Conservation (phyloP, 331 rosid genomes). For the Quercus tomentella region DNA sequence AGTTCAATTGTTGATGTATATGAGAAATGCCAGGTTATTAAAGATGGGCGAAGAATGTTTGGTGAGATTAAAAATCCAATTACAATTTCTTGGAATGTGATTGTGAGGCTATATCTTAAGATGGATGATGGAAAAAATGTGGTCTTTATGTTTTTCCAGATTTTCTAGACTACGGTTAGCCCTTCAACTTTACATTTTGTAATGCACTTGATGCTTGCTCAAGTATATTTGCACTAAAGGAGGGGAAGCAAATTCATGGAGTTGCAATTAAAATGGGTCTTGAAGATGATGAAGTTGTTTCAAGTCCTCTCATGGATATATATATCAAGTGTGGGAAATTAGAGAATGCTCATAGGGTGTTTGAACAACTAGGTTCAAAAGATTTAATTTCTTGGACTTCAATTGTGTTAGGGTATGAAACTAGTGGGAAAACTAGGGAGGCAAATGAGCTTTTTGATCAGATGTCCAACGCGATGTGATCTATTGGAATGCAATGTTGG, state of each 20-base stretch:
- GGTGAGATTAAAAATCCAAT: conserved; percentile 51
- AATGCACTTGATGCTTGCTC: conserved; percentile 68
- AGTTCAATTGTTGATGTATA: conserved; percentile 76
- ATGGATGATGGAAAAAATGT: conserved; percentile 50
- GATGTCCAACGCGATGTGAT: conserved; percentile 73
- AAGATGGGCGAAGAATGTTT: conserved; percentile 55
- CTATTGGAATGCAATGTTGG: conserved; percentile 86
- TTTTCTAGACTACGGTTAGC: conserved; percentile 37
- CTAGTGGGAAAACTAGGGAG: conserved; percentile 46
- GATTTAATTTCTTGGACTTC: conserved; percentile 71
- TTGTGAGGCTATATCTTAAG: conserved; percentile 70
- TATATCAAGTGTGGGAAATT: conserved; percentile 57
- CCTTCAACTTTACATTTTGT: conserved; percentile 56
- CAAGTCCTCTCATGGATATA: conserved; percentile 57
- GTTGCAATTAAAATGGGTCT: conserved; percentile 47
- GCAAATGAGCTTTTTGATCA: conserved; percentile 57
- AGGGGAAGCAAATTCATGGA: conserved; percentile 72
- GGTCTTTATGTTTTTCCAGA: conserved; percentile 45
- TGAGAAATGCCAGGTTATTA: conserved; percentile 52
- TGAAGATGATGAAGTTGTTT: conserved; percentile 49
- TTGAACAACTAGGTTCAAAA: conserved; percentile 44
- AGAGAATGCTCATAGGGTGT: conserved; percentile 45
- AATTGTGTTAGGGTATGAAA: conserved; percentile 59
- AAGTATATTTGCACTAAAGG: conserved; percentile 32
- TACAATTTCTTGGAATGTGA: conserved; percentile 77